These are phyloP conservation scores for Sporothrix brasiliensis DNA, from an alignment of 2,329 filamentous ascomycete species.

Conservation along the genomic window DNA sequence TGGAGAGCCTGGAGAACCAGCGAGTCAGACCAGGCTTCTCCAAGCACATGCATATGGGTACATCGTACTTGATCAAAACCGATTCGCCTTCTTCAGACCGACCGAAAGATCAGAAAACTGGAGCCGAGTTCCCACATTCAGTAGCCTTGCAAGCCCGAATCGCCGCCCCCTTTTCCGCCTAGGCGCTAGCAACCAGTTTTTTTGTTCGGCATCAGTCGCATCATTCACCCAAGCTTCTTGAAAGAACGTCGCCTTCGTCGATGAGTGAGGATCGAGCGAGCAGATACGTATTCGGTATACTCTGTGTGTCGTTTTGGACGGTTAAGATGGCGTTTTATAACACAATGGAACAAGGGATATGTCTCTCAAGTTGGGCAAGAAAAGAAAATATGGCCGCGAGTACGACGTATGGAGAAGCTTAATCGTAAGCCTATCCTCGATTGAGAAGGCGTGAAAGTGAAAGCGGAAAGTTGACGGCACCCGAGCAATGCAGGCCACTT, in stretches of 20 bases:
- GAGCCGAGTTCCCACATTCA: conserved; percentile 11
- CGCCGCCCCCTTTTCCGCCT: neutral
- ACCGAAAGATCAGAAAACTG: conserved; percentile 5
- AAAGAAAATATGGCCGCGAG: neutral
- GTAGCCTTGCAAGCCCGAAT: neutral
- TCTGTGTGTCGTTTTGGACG: too few species aligned
- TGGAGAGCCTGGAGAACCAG: too few species aligned
- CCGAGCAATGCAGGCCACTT: too few species aligned
- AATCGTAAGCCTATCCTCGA: conserved; percentile 12
- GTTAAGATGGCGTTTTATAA: too few species aligned
- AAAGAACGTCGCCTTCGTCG: too few species aligned
- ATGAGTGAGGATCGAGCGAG: neutral
- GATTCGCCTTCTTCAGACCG: neutral
- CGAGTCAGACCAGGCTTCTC: neutral
- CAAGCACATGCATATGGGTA: neutral
- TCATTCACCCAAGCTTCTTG: neutral
- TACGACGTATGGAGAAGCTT: neutral
- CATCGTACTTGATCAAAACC: neutral
- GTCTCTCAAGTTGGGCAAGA: too few species aligned
- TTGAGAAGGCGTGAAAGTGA: conserved; percentile 19
- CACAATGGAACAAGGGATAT: neutral
- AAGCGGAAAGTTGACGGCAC: neutral
- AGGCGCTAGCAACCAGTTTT: conserved; percentile 13
- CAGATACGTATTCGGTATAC: neutral
- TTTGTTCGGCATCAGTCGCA: neutral